Evolutionary conservation across 257 asterid species (phyloP), one percentile per base, ranked within the genome.

Genomic region (Henckelia pumila): DNA sequence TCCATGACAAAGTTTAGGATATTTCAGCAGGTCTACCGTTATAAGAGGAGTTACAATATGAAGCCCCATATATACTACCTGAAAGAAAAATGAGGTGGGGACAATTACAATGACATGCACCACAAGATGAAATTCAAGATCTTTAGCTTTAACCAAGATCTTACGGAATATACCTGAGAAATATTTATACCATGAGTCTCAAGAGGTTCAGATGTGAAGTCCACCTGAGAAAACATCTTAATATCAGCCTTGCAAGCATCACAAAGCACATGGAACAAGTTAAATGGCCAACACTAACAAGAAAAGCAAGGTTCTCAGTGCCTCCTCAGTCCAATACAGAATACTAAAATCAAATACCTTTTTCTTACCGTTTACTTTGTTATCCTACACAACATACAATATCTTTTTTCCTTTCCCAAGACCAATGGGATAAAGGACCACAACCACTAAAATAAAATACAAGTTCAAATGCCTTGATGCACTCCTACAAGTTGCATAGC

Each of bases 41-140:
- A 93, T 86, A 75, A 90, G 78, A 61, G 99, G 99, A 55, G 88
- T 81, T 53, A 93, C 89, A 67, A 90, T 86, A 85, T 86, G 96
- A 73, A 93, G 94, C 62, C 99, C 99, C 69, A 65, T 81, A 76
- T 85, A 90, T 30, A 93, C 92, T 6, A 93, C 99, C 99, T 93
- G 88, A 80, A 82, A 61, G 47, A 72, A 49, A 74, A 50, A 70
- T n/a, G 29, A 59, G 47, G 26, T 30, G 30, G 74, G 59, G 53
- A 63, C 47, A 28, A 63, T 44, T 25, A 66, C 9, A 24, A 57
- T 63, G 50, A 35, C 59, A 14, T 13, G 16, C 20, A 56, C 61
- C 23, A 26, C 11, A 66, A 61, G n/a, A 17, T 23, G 40, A 55
- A 60, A 56, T 8, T 57, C 21, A 30, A 14, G 63, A 21, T 40